phyloP scores from a whole-genome alignment of 1,284 basidiomycete genomes.

The Sanguinoderma infundibulare region DNA sequence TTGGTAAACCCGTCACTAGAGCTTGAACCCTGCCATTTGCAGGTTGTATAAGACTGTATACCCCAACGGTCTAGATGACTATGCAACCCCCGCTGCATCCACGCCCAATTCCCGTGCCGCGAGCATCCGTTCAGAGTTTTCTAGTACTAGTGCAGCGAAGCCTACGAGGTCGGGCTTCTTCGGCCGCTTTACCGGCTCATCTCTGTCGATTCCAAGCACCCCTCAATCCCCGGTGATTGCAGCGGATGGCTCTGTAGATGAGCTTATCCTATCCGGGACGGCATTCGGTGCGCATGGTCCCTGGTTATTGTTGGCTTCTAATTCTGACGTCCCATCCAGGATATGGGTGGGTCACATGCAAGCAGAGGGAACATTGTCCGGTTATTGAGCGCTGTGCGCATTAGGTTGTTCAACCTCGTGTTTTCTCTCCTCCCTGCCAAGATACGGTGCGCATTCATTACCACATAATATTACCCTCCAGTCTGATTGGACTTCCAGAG shows the following conservation, averaged over 20 bases:
- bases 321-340: slow-evolving; percentile 23
- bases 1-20: slow-evolving; percentile 3
- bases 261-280: slow-evolving; percentile 71
- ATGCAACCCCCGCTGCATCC: slow-evolving; percentile 52
- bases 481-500: slow-evolving; percentile 41
- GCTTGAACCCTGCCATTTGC: slow-evolving; percentile 2
- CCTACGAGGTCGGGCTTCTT: slow-evolving; percentile 40
- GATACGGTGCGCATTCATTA: slow-evolving; percentile 52
- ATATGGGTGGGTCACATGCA: slow-evolving; percentile 30
- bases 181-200: slow-evolving; percentile 40
- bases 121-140: slow-evolving; percentile 38
- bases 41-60: slow-evolving; percentile 78
- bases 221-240: slow-evolving; percentile 22
- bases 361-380: neutral
- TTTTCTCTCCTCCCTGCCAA: slow-evolving; percentile 75
- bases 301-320: neutral
- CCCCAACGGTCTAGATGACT: slow-evolving; percentile 63
- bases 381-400: slow-evolving; percentile 26
- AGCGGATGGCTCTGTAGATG: slow-evolving; percentile 63
- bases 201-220: slow-evolving; percentile 24
- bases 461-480: slow-evolving; percentile 1
- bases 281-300: slow-evolving; percentile 61
- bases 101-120: slow-evolving; percentile 45
- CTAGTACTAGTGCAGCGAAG: slow-evolving; percentile 33
- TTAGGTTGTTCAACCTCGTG: slow-evolving; percentile 77